Evolutionary conservation across 306 rosid species (phyloP).

Genomic region (Lablab purpureus): DNA sequence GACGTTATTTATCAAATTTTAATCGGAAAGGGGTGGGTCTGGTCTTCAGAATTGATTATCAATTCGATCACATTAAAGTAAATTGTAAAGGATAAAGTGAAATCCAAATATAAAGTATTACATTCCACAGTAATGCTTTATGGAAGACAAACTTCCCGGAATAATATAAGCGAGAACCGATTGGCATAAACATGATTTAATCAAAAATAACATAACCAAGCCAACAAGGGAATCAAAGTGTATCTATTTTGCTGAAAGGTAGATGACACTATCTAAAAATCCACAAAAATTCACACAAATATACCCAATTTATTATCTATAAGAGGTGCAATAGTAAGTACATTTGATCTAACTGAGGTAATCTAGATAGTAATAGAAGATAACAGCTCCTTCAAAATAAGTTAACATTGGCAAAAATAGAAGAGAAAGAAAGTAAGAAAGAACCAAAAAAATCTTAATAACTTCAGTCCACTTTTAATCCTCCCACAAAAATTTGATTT

Average conservation of each 20-base stretch:
- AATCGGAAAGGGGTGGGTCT: not conserved
- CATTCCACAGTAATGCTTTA: slow-evolving; percentile 19
- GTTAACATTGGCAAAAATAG: not conserved
- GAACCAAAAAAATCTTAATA: not conserved
- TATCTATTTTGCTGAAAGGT: not conserved
- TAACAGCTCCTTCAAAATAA: not conserved
- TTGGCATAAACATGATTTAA: not conserved
- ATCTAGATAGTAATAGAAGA: slow-evolving; percentile 18
- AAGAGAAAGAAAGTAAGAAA: not conserved
- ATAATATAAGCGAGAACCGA: slow-evolving; percentile 1
- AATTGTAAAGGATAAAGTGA: slow-evolving; percentile 7
- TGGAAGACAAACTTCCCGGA: not conserved
- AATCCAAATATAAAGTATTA: slow-evolving; percentile 4
- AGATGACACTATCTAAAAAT: not conserved
- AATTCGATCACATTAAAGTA: slow-evolving; percentile 19
- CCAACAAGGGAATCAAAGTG: not conserved
- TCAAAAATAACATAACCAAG: not conserved
- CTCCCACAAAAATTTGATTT: not conserved
- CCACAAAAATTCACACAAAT: slow-evolving; percentile 9
- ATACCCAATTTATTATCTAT: not conserved
- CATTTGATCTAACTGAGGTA: slow-evolving; percentile 21
- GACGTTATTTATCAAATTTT: not conserved
- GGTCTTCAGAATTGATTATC: slow-evolving; percentile 7
- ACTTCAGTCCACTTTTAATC: not conserved
- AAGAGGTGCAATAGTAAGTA: not conserved